Conservation (phyloP, 2,329 filamentous ascomycete species). For the Dryadomyces quercus-mongolicae region DNA sequence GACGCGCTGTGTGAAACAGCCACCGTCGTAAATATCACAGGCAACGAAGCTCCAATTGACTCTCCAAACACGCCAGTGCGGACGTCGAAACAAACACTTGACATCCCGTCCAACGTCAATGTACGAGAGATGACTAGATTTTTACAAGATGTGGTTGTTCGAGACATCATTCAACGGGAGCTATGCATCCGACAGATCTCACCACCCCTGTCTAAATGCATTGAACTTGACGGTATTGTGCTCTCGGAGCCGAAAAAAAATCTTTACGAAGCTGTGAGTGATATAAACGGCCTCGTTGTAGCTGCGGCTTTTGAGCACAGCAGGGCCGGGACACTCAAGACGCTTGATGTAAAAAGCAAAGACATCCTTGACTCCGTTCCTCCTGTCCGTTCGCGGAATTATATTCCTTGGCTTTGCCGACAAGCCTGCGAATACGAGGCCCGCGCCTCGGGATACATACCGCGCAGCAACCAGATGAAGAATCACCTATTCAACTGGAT, state of each 20-base stretch:
- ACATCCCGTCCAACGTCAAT: neutral
- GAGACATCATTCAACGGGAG: neutral
- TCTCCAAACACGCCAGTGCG: neutral
- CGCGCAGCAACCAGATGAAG: neutral
- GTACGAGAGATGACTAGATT: neutral
- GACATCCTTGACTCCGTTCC: neutral
- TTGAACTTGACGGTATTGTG: neutral
- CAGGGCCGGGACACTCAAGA: neutral
- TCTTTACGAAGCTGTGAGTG: neutral
- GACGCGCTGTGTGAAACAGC: neutral
- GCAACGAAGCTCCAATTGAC: neutral
- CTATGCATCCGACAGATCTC: neutral
- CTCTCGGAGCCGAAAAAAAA: neutral
- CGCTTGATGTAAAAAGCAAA: neutral
- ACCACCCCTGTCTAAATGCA: neutral
- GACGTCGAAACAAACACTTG: neutral
- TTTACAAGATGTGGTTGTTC: neutral
- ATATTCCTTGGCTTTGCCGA: slow-evolving; percentile 1
- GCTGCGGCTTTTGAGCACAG: neutral
- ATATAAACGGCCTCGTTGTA: neutral
- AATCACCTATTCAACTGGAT: slow-evolving; percentile 1
- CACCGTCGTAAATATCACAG: neutral
- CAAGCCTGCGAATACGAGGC: neutral
- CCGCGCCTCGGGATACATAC: neutral
- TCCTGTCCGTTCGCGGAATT: neutral